Evolutionary conservation across 805 yeast genomes (phyloP).

Genomic region (Starmerella bombi): DNA sequence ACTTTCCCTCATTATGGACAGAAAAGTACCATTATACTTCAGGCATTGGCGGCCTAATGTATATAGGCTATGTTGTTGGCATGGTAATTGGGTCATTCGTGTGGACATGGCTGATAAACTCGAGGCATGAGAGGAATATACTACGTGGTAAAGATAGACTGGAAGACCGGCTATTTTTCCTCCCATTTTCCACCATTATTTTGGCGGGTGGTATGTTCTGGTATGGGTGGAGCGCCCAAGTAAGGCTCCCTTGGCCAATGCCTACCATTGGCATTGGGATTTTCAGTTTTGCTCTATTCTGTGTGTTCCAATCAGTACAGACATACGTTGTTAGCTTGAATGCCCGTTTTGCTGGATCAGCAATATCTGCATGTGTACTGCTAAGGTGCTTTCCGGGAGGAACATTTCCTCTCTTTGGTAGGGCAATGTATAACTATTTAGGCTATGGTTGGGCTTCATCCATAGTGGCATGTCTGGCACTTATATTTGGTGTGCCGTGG

Average conservation of each 20-base stretch:
- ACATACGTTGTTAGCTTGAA: slow-evolving; percentile 60
- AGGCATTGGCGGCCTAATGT: slow-evolving; percentile 47
- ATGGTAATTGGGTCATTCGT: slow-evolving; percentile 37
- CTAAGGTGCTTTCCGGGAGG: slow-evolving; percentile 57
- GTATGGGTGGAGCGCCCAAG: slow-evolving; percentile 61
- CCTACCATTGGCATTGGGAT: slow-evolving; percentile 48
- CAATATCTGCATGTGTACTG: slow-evolving; percentile 55
- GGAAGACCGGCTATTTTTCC: slow-evolving; percentile 38
- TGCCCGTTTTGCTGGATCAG: slow-evolving; percentile 51
- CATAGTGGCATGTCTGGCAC: slow-evolving; percentile 43
- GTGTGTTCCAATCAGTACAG: slow-evolving; percentile 53
- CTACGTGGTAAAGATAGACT: slow-evolving; percentile 43
- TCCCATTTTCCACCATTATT: slow-evolving; percentile 35
- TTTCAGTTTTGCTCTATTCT: slow-evolving; percentile 46
- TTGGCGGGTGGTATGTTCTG: slow-evolving; percentile 51
- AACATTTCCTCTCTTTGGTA: slow-evolving; percentile 53
- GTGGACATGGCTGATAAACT: slow-evolving; percentile 37
- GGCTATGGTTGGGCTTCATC: slow-evolving; percentile 66
- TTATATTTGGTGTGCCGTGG: slow-evolving; percentile 49
- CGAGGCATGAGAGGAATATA: slow-evolving; percentile 23
- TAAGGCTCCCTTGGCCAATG: slow-evolving; percentile 46
- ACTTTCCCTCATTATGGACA: slow-evolving; percentile 44
- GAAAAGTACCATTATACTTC: slow-evolving; percentile 34
- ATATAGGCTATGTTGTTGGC: slow-evolving; percentile 44
- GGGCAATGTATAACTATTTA: slow-evolving; percentile 28